Evolutionary conservation across 2,329 filamentous ascomycete genomes (phyloP), one percentile per base, ranked within the genome.

Genomic region (Bisporella sp.): DNA sequence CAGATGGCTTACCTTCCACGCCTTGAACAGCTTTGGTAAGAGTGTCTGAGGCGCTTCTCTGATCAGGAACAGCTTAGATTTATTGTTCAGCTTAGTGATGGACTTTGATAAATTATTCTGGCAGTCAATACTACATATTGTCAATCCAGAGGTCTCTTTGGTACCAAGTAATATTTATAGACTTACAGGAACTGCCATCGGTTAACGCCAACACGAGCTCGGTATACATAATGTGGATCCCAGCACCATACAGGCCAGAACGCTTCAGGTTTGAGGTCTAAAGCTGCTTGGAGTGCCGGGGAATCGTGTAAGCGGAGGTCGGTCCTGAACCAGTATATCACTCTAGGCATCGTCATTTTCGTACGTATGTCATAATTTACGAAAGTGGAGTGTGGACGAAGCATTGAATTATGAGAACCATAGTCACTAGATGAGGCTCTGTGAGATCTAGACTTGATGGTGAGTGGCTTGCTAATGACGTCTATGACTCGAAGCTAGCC

Each of bases 191-290:
- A 90, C 59, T 87, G 82, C 83, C 85, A 90, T 57, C 87, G 73
- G 60, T 91, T 91, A 6, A 80, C 71, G 0, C 84, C 84, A 4
- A 84, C 85, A 51, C 85, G 76, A 1, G 82, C 80, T 32, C 76
- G 76, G 63, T 89, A 89, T 30, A 90, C 84, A 63, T 90, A 90
- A 64, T 90, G 84, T 50, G 85, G 85, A 63, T 89, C 86, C 84
- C 85, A 91, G 1, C 83, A 88, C 75, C 87, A 91, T 43, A 90
- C 77, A 1, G 85, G 86, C 72, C 84, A 90, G 30, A 91, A 70
- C 21, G 77, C 79, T 47, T 77, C 76, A 1, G 86, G 84, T 0
- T 85, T 73, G 5, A 90, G 72, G 51, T 85, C 82, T 6, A 91
- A 68, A 0, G 87, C 87, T 2, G 85, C 84, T 64, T 82, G 76